A percentile compares a stretch with the other conserved stretches of the same genome.
Conservation (phyloP, 768 basidiomycete species). For the Tylopilus intermedius region DNA sequence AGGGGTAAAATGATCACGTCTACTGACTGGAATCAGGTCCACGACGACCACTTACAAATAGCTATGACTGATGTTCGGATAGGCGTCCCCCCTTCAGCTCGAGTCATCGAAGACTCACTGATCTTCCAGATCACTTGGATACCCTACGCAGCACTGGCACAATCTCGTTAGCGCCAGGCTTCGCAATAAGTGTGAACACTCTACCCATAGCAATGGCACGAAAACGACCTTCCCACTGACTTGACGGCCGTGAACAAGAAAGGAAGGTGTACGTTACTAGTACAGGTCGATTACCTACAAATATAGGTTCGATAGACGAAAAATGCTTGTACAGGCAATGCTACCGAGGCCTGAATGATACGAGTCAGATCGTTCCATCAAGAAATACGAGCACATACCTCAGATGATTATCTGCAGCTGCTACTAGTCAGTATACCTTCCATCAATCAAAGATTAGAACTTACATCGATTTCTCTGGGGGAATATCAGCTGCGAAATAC, state of each 20-base stretch:
- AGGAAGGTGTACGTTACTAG: too few species aligned
- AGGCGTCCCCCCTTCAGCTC: background rate
- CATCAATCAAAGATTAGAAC: background rate
- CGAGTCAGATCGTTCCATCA: background rate
- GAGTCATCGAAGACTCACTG: background rate
- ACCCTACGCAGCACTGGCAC: background rate
- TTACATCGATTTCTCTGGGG: slow-evolving; percentile 11
- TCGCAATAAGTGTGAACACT: background rate
- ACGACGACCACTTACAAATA: background rate
- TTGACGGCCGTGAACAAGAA: background rate
- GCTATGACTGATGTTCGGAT: background rate
- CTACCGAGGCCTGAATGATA: background rate
- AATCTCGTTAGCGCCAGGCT: background rate
- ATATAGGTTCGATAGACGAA: slow-evolving; percentile 8
- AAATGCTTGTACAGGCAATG: background rate
- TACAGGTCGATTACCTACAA: background rate
- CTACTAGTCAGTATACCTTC: background rate
- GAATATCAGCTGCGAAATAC: background rate
- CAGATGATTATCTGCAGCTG: slow-evolving; percentile 6
- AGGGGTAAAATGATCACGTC: background rate
- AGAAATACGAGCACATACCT: background rate
- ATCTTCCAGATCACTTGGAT: background rate
- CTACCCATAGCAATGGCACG: slow-evolving; percentile 8
- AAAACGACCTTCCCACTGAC: slow-evolving; percentile 5
- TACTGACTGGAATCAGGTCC: background rate